Percentiles rank a stretch among this genome's conserved stretches.
phyloP scores from a whole-genome alignment of 2,329 filamentous ascomycete species.

The Nemania bipapillata region DNA sequence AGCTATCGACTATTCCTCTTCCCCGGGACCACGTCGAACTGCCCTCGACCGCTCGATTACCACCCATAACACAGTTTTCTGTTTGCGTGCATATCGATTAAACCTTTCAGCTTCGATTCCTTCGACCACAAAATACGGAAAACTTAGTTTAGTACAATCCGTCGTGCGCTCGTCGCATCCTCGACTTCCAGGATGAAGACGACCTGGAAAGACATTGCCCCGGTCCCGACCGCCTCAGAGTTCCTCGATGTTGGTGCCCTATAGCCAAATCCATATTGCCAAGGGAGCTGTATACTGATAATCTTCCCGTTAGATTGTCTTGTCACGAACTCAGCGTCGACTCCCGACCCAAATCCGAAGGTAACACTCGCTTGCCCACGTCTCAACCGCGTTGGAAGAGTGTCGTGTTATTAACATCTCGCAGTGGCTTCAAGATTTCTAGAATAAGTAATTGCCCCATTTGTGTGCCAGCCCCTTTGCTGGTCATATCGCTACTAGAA shows the following conservation, averaged over 20 bases:
- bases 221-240: slow-evolving; percentile 91
- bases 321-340: slow-evolving; percentile 90
- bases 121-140: neutral
- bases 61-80: neutral
- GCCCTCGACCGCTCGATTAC: slow-evolving; percentile 10
- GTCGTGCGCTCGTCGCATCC: slow-evolving; percentile 41
- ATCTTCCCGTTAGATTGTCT: slow-evolving; percentile 67
- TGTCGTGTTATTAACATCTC: slow-evolving; percentile 18
- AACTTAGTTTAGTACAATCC: neutral
- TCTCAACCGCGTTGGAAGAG: neutral
- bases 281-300: slow-evolving; percentile 18
- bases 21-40: slow-evolving; percentile 13
- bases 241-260: slow-evolving; percentile 77
- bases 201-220: slow-evolving; percentile 81
- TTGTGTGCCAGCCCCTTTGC: neutral
- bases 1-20: slow-evolving; percentile 3
- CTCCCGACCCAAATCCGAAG: slow-evolving; percentile 90
- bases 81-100: slow-evolving; percentile 12
- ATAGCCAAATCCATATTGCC: neutral
- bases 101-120: slow-evolving; percentile 16
- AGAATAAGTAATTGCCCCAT: slow-evolving; percentile 69
- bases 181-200: slow-evolving; percentile 63
- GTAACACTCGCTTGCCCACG: slow-evolving; percentile 9
- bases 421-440: slow-evolving; percentile 89
- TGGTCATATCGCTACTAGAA: neutral